These are phyloP conservation scores for Xylariomycetidae sp. DNA, from an alignment of 2,329 filamentous ascomycete genomes.

Conservation along the genomic window DNA sequence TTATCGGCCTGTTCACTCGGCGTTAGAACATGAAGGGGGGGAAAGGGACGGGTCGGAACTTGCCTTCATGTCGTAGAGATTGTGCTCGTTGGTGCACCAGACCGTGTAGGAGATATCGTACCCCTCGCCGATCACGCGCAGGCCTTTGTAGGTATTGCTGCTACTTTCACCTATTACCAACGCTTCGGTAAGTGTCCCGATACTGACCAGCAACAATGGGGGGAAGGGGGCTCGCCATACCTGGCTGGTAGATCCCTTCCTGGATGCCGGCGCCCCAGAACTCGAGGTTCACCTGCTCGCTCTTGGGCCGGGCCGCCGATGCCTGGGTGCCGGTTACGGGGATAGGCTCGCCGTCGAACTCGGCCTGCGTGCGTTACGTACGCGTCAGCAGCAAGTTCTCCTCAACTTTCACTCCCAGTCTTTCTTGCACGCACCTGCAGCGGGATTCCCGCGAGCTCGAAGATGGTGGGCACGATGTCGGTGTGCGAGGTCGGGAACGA, in stretches of 20 bases:
- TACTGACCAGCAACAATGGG: not conserved
- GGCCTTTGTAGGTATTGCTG: constrained; percentile 56
- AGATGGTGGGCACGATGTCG: constrained; percentile 46
- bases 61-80: constrained; percentile 58
- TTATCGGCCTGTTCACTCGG: constrained; percentile 42
- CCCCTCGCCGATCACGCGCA: constrained; percentile 45
- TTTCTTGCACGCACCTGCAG: too few relatives aligned
- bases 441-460: constrained; percentile 26
- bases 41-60: constrained; percentile 7
- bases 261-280: constrained; percentile 1
- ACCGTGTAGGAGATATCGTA: constrained; percentile 62
- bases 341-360: constrained; percentile 45
- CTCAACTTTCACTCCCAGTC: too few relatives aligned
- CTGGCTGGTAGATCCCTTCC: not conserved
- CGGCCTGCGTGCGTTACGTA: too few relatives aligned
- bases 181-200: too few relatives aligned
- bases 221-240: not conserved
- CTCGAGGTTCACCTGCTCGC: constrained; percentile 4
- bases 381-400: too few relatives aligned
- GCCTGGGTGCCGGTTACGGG: constrained; percentile 26
- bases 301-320: constrained; percentile 5
- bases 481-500: constrained; percentile 42
- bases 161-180: not conserved
- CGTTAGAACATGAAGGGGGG: not conserved
- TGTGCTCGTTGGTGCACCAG: constrained; percentile 63